These are phyloP conservation scores for Sungouiozyma ichnusensis DNA, from an alignment of 805 yeast species.

Conservation along the genomic window DNA sequence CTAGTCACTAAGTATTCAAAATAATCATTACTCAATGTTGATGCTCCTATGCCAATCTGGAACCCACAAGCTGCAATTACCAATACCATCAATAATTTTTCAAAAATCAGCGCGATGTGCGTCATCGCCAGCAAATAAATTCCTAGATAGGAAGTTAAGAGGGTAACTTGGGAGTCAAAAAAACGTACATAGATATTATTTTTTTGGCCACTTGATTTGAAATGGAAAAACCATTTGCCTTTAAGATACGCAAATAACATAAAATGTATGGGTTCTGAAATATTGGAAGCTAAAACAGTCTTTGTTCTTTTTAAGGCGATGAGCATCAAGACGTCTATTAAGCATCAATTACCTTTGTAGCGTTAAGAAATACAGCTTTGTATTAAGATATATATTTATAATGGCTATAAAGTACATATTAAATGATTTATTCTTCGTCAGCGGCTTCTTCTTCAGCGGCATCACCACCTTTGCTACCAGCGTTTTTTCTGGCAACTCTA, in stretches of 20 bases:
- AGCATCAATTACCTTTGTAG: no score
- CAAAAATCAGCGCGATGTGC: neutral
- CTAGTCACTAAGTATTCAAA: no score
- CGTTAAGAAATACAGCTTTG: neutral
- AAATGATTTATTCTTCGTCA: slow-evolving; percentile 52
- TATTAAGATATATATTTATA: slow-evolving; percentile 4
- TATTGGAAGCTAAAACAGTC: no score
- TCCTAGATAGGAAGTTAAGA: neutral
- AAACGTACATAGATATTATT: no score
- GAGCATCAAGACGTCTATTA: no score
- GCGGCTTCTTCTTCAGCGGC: slow-evolving; percentile 62
- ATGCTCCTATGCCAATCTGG: neutral
- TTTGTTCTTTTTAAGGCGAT: neutral
- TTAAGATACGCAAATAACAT: no score
- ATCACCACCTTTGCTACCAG: slow-evolving; percentile 42
- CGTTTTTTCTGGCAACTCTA: slow-evolving; percentile 95
- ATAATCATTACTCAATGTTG: neutral
- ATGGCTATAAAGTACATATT: slow-evolving; percentile 5
- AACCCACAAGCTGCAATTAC: neutral
- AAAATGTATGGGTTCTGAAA: no score
- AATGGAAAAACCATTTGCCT: no score
- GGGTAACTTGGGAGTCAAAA: no score
- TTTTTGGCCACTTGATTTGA: no score
- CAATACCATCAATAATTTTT: neutral
- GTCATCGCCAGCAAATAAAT: no score